Evolutionary conservation across 805 yeast species (phyloP).

Genomic region (Teunomyces aglyptinius): DNA sequence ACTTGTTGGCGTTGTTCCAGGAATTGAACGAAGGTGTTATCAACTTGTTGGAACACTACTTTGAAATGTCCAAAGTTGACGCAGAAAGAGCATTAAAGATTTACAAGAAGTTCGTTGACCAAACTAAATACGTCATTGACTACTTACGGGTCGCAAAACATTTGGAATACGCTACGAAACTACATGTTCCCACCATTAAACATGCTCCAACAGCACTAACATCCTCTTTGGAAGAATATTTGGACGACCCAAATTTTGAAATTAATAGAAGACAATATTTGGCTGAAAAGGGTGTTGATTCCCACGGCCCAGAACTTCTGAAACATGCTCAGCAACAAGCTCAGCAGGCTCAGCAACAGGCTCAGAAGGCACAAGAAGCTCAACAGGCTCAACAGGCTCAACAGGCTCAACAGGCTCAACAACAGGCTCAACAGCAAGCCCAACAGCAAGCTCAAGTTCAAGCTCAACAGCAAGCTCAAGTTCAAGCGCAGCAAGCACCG

Average conservation of each 20-base stretch:
- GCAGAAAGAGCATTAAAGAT: slow-evolving; percentile 84
- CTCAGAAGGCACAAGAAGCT: slow-evolving; percentile 2
- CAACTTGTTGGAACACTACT: slow-evolving; percentile 88
- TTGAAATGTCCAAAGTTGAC: slow-evolving; percentile 83
- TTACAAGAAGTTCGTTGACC: slow-evolving; percentile 79
- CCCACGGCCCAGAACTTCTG: slow-evolving; percentile 1
- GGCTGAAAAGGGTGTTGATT: slow-evolving; percentile 55
- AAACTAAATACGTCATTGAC: slow-evolving; percentile 83
- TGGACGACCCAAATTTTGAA: slow-evolving; percentile 84
- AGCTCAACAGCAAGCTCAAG: neutral
- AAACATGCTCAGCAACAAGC: slow-evolving; percentile 7
- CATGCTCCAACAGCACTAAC: slow-evolving; percentile 97
- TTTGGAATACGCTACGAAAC: slow-evolving; percentile 78
- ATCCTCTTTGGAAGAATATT: slow-evolving; percentile 80
- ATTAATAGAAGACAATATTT: slow-evolving; percentile 73
- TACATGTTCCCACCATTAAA: slow-evolving; percentile 91
- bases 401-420: slow-evolving; percentile 2
- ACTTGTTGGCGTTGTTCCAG: slow-evolving; percentile 81
- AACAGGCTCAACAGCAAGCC: slow-evolving; percentile 5
- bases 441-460: neutral
- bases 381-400: slow-evolving; percentile 5
- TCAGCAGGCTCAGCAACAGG: slow-evolving; percentile 4
- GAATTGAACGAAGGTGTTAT: slow-evolving; percentile 94
- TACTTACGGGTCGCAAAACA: slow-evolving; percentile 88
- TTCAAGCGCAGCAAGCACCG: slow-evolving; percentile 1